phyloP scores from a whole-genome alignment of 345 rosid genomes.

The Populus tremula region DNA sequence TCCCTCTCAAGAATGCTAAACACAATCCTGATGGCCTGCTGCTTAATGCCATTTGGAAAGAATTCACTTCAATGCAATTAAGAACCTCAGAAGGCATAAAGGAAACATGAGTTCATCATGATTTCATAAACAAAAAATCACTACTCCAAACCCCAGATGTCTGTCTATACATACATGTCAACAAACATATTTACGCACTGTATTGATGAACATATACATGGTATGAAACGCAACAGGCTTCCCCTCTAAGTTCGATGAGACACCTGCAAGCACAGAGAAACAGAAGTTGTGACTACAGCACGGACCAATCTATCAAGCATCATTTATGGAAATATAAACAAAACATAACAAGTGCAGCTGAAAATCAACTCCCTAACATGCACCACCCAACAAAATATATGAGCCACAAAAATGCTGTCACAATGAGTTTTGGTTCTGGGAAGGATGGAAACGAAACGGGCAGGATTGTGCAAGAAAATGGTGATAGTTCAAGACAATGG shows the following conservation, averaged over 20 bases:
- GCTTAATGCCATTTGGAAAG: not conserved
- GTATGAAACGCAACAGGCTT: not conserved
- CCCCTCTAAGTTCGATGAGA: not conserved
- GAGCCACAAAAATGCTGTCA: too few species aligned
- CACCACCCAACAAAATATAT: not conserved
- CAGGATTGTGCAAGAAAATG: not conserved
- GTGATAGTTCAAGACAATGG: not conserved
- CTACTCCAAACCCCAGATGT: slow-evolving; percentile 3
- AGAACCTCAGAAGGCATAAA: not conserved
- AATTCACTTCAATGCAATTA: not conserved
- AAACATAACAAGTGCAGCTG: not conserved
- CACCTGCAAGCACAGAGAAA: slow-evolving; percentile 11
- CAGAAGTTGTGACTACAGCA: not conserved
- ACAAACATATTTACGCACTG: not conserved
- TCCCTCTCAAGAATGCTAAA: not conserved
- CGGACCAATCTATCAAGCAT: not conserved
- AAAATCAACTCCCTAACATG: not conserved
- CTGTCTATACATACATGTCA: not conserved
- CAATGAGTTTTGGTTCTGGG: not conserved
- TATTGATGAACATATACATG: not conserved
- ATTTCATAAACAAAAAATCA: not conserved
- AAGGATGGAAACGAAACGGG: not conserved
- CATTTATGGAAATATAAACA: not conserved
- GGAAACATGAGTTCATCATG: not conserved
- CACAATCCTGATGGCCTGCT: not conserved